A percentile compares a stretch with the other conserved stretches of the same genome.
Evolutionary conservation across 768 basidiomycete species (phyloP).

Genomic region (Russula griseocarnosa): DNA sequence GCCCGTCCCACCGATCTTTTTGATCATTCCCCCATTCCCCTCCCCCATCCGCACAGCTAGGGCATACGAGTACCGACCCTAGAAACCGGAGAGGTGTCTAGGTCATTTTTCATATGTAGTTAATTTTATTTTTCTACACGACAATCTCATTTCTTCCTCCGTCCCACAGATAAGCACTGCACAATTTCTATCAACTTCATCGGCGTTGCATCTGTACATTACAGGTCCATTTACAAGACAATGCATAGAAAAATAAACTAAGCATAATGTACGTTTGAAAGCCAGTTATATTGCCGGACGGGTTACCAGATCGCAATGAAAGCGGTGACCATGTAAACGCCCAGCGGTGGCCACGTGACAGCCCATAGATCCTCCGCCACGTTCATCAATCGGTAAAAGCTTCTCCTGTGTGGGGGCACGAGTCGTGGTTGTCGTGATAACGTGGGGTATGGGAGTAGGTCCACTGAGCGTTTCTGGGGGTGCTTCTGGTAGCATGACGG

Average conservation of each 20-base stretch:
- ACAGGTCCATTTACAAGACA: not conserved
- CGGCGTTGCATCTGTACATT: not conserved
- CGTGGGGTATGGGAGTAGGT: conserved; percentile 1
- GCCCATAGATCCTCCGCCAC: conserved; percentile 4
- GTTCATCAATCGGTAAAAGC: not conserved
- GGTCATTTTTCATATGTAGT: not conserved
- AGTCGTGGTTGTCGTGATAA: not conserved
- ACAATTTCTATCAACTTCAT: not conserved
- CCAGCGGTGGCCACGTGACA: conserved; percentile 15
- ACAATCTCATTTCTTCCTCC: not conserved
- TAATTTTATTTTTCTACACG: not conserved
- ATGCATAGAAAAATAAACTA: not conserved
- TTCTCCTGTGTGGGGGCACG: not conserved
- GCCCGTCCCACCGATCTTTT: not conserved
- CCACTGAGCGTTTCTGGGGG: not conserved
- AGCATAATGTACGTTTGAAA: not conserved
- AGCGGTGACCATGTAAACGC: conserved; percentile 2
- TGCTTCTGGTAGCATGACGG: not conserved
- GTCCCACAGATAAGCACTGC: not conserved
- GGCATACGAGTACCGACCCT: no score
- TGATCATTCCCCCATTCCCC: not conserved
- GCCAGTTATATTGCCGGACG: not conserved
- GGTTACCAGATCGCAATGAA: conserved; percentile 1
- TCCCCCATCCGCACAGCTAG: not conserved
- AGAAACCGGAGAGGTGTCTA: not conserved